A percentile compares a stretch with the other conserved stretches of the same genome.
Evolutionary conservation across 495 filamentous ascomycete genomes (phyloP).

Genomic region (Thermothielavioides terrestris): DNA sequence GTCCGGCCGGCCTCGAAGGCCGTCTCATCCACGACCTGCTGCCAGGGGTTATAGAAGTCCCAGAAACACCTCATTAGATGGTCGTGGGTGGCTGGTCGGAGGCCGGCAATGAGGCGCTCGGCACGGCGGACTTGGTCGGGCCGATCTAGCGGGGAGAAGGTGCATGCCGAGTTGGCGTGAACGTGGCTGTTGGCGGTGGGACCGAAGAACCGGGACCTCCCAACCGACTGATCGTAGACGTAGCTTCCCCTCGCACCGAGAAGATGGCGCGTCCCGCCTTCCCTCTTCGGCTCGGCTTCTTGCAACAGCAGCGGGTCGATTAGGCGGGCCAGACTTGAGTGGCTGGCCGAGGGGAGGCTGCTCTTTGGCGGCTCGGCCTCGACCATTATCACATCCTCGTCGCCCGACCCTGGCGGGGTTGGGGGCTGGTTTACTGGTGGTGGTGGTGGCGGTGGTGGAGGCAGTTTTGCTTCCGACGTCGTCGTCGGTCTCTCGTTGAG

Average conservation of each 20-base stretch:
- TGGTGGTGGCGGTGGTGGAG: neutral
- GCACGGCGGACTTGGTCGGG: conserved; percentile 35
- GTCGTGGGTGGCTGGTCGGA: conserved; percentile 39
- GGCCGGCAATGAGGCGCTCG: conserved; percentile 35
- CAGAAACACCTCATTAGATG: conserved; percentile 46
- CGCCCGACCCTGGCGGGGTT: conserved; percentile 22
- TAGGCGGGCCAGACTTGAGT: conserved; percentile 1
- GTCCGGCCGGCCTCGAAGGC: conserved; percentile 43
- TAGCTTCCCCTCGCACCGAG: conserved; percentile 36
- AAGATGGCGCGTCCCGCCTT: conserved; percentile 34
- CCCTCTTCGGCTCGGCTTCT: conserved; percentile 27
- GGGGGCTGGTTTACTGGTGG: conserved; percentile 10
- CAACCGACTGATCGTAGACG: conserved; percentile 37
- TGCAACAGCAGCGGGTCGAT: conserved; percentile 26
- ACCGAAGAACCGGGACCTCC: conserved; percentile 39
- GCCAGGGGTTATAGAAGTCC: conserved; percentile 39
- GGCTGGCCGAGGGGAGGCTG: neutral
- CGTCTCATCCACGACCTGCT: conserved; percentile 40
- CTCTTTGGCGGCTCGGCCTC: conserved; percentile 12
- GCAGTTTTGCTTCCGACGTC: conserved; percentile 3
- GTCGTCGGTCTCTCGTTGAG: conserved; percentile 1
- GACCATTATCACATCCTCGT: conserved; percentile 18
- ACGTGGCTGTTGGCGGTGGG: conserved; percentile 37
- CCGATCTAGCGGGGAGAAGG: conserved; percentile 11
- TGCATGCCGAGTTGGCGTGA: conserved; percentile 14